Evolutionary conservation across 2,329 filamentous ascomycete genomes (phyloP).

Genomic region (Penicillium sp.): DNA sequence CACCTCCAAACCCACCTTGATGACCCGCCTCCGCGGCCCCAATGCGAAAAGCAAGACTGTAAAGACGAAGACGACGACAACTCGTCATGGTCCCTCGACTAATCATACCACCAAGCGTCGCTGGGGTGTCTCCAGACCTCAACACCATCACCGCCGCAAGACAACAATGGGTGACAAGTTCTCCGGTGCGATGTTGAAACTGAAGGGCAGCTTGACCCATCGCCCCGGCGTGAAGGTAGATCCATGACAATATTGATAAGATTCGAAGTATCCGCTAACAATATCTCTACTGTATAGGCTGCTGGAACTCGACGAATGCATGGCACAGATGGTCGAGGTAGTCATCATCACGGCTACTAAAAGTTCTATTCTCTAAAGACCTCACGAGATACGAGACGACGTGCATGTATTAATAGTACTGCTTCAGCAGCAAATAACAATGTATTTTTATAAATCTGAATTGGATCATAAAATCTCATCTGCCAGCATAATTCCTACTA

Average conservation of each 20-base stretch:
- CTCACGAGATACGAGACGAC: conserved; percentile 4
- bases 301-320: conserved; percentile 75
- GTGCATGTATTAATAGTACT: background rate
- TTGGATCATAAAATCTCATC: no score
- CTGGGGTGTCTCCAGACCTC: conserved; percentile 28
- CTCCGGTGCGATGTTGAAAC: conserved; percentile 72
- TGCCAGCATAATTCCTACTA: no score
- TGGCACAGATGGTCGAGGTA: conserved; percentile 71
- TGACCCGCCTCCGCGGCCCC: conserved; percentile 57
- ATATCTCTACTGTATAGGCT: conserved; percentile 61
- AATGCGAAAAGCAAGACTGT: conserved; percentile 37
- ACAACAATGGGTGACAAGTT: conserved; percentile 76
- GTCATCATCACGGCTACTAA: conserved; percentile 28
- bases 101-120: conserved; percentile 39
- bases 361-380: background rate
- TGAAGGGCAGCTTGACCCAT: conserved; percentile 71
- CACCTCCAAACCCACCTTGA: conserved; percentile 55
- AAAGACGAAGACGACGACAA: conserved; percentile 49
- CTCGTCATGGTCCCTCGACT: conserved; percentile 29
- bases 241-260: background rate
- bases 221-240: conserved; percentile 69
- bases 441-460: background rate
- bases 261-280: background rate
- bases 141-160: conserved; percentile 68
- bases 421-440: background rate